Percentiles rank a stretch among this genome's conserved stretches.
Evolutionary conservation across 441 rosid genomes (phyloP).

Genomic region (Populus tomentosa): DNA sequence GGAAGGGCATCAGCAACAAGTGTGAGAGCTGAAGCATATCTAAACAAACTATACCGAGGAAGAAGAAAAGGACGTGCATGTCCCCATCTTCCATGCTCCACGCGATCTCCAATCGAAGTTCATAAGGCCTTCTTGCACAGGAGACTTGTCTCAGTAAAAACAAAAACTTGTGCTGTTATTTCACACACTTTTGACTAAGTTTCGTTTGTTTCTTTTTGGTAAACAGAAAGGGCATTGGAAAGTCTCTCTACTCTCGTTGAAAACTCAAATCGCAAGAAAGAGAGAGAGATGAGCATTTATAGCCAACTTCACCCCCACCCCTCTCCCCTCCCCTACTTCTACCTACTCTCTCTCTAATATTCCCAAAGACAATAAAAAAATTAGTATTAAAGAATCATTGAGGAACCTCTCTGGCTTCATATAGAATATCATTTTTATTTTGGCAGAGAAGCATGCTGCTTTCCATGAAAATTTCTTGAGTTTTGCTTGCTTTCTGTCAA

Average conservation of each 20-base stretch:
- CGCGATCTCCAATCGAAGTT: background rate
- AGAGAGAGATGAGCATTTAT: slow-evolving; percentile 1
- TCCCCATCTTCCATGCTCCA: background rate
- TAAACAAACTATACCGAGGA: background rate
- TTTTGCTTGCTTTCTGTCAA: background rate
- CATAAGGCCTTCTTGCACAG: no score
- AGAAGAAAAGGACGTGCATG: background rate
- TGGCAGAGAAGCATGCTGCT: background rate
- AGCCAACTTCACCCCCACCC: background rate
- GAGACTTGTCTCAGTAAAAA: no score
- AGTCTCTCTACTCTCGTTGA: no score
- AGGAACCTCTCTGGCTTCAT: background rate
- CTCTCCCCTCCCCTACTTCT: background rate
- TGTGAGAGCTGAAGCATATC: background rate
- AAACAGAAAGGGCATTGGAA: background rate
- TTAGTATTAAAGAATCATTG: background rate
- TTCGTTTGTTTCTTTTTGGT: no score
- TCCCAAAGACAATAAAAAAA: background rate
- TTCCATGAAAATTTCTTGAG: background rate
- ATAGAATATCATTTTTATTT: background rate
- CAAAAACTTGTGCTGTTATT: background rate
- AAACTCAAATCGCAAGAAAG: no score
- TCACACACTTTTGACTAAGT: background rate
- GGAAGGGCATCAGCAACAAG: background rate
- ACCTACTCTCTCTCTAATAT: slow-evolving; percentile 3